Evolutionary conservation across 257 asterid species (phyloP).

Genomic region (Fraxinus excelsior): DNA sequence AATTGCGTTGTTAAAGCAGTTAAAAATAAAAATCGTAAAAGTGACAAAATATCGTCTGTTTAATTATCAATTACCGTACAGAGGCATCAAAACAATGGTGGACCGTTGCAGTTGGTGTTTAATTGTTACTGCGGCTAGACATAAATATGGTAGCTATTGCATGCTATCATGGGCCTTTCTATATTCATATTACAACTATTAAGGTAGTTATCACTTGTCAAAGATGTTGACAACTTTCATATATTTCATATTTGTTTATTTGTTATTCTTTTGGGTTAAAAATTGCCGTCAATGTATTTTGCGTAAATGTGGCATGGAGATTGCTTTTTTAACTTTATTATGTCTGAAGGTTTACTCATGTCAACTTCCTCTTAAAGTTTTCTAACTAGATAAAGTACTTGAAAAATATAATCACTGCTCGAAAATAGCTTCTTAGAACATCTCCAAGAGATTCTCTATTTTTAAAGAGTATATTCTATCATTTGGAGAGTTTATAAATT

Average conservation of each 20-base stretch:
- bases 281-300: background rate
- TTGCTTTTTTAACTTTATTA: background rate
- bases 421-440: too few relatives aligned
- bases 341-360: background rate
- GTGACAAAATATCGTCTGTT: background rate
- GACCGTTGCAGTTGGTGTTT: background rate
- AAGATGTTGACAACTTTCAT: constrained; percentile 1
- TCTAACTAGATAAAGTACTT: too few relatives aligned
- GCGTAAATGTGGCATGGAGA: background rate
- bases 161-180: constrained; percentile 14
- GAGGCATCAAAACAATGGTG: background rate
- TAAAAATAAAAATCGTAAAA: background rate
- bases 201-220: constrained; percentile 16
- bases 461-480: too few relatives aligned
- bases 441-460: too few relatives aligned
- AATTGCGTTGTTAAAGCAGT: background rate
- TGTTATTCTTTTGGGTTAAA: background rate
- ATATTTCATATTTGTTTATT: background rate
- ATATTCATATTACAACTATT: constrained; percentile 23
- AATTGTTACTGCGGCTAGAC: background rate
- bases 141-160: background rate
- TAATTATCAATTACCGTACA: background rate
- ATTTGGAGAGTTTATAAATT: too few relatives aligned
- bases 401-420: too few relatives aligned
- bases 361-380: too few relatives aligned